Conservation (phyloP, 179 eudicot species). For the Silene coronaria region DNA sequence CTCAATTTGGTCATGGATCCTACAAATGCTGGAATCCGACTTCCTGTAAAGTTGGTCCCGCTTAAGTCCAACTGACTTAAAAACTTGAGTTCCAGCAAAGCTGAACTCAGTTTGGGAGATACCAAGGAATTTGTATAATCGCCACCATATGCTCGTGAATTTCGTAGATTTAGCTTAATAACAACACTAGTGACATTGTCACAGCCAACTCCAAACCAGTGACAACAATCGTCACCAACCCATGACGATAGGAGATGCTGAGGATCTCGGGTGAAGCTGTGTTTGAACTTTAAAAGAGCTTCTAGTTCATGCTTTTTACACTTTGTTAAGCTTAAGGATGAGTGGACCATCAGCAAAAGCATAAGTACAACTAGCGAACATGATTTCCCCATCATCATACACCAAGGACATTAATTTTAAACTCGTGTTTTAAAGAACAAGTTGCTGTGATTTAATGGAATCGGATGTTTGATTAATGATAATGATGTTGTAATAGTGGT, state of each 20-base stretch:
- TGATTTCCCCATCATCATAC: not conserved
- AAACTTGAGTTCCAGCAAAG: not conserved
- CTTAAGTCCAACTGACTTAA: conserved; percentile 5
- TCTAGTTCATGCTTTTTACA: conserved; percentile 6
- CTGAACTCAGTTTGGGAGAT: not conserved
- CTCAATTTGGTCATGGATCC: conserved; percentile 7
- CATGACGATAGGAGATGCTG: not conserved
- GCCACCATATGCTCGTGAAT: not conserved
- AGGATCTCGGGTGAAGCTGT: not conserved
- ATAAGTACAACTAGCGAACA: not conserved
- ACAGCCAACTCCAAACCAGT: conserved; percentile 13
- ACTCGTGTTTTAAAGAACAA: not conserved
- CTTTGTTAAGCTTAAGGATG: not conserved
- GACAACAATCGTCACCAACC: conserved; percentile 16
- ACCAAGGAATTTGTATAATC: not conserved
- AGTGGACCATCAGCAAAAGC: not conserved
- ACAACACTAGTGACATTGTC: conserved; percentile 8
- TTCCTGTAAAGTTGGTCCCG: not conserved
- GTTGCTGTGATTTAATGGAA: too few species aligned
- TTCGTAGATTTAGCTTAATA: not conserved
- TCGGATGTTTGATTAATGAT: too few species aligned
- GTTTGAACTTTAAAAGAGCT: conserved; percentile 13
- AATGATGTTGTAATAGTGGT: too few species aligned
- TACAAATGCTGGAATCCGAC: not conserved
- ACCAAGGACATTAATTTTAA: not conserved